A percentile compares a stretch with the other conserved stretches of the same genome.
Conservation (phyloP, 306 rosid species). For the Oxytropis ochrocephala region DNA sequence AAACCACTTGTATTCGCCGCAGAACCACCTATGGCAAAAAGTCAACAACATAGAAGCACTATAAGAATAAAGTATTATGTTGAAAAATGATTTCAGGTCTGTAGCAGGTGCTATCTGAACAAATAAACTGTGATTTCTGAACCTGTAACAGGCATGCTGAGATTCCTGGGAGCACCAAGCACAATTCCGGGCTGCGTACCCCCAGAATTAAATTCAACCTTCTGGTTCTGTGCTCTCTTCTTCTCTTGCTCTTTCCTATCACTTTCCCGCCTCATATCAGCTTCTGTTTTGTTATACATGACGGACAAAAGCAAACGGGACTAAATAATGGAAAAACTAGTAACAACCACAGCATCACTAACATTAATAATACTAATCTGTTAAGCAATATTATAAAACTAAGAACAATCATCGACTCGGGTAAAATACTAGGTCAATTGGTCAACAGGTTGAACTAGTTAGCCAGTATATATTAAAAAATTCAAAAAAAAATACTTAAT, state of each 20-base stretch:
- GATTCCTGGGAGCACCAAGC: slow-evolving; percentile 38
- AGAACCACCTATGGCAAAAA: slow-evolving; percentile 37
- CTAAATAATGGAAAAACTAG: background rate
- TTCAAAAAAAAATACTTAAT: no score
- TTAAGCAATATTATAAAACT: no score
- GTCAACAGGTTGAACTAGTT: no score
- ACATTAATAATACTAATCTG: background rate
- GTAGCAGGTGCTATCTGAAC: background rate
- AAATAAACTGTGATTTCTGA: slow-evolving; percentile 5
- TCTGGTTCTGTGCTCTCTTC: slow-evolving; percentile 45
- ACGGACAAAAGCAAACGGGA: slow-evolving; percentile 13
- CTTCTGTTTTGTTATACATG: slow-evolving; percentile 45
- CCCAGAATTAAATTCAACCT: slow-evolving; percentile 59
- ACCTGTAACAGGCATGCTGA: slow-evolving; percentile 48
- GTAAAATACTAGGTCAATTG: background rate
- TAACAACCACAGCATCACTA: background rate
- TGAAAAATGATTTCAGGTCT: background rate
- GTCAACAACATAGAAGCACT: slow-evolving; percentile 9
- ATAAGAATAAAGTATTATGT: background rate
- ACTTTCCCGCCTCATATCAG: slow-evolving; percentile 77
- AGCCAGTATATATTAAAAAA: no score
- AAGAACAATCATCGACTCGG: background rate
- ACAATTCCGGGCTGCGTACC: slow-evolving; percentile 53
- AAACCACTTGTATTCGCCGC: slow-evolving; percentile 38
- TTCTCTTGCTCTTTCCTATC: slow-evolving; percentile 79